Conservation (phyloP, 176 grass and related monocot genomes). For the Carex myosuroides region DNA sequence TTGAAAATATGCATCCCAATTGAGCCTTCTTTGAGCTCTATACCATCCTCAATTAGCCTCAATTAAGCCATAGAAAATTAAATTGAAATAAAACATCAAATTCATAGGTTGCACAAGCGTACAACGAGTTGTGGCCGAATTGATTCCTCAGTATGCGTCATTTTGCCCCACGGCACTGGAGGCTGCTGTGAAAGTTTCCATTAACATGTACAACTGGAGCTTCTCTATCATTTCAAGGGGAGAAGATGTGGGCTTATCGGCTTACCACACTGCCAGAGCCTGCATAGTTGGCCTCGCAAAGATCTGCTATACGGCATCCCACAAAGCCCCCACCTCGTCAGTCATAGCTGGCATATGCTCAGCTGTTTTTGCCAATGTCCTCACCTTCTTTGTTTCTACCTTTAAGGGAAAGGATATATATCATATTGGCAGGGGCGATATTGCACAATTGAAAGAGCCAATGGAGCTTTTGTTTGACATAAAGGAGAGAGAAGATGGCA, state of each 20-base stretch:
- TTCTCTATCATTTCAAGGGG: conserved; percentile 51
- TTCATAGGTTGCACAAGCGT: conserved; percentile 60
- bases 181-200: conserved; percentile 71
- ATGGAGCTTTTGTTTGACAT: conserved; percentile 42
- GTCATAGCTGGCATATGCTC: conserved; percentile 73
- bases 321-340: conserved; percentile 67
- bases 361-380: conserved; percentile 55
- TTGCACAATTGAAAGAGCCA: conserved; percentile 48
- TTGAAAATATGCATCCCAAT: background rate
- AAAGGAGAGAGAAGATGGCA: conserved; percentile 35
- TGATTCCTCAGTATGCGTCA: conserved; percentile 79
- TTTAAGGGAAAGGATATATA: conserved; percentile 82
- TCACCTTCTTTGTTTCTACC: conserved; percentile 80
- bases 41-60: background rate
- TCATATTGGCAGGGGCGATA: conserved; percentile 37
- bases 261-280: conserved; percentile 56
- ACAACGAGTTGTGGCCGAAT: conserved; percentile 64
- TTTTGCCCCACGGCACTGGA: conserved; percentile 86
- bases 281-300: conserved; percentile 81
- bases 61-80: background rate
- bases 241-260: conserved; percentile 39
- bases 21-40: background rate
- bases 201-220: conserved; percentile 86
- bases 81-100: background rate
- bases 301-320: conserved; percentile 73